A percentile compares a stretch with the other conserved stretches of the same genome.
Conservation (phyloP, 1,284 basidiomycete species). For the Ustilago lituana region DNA sequence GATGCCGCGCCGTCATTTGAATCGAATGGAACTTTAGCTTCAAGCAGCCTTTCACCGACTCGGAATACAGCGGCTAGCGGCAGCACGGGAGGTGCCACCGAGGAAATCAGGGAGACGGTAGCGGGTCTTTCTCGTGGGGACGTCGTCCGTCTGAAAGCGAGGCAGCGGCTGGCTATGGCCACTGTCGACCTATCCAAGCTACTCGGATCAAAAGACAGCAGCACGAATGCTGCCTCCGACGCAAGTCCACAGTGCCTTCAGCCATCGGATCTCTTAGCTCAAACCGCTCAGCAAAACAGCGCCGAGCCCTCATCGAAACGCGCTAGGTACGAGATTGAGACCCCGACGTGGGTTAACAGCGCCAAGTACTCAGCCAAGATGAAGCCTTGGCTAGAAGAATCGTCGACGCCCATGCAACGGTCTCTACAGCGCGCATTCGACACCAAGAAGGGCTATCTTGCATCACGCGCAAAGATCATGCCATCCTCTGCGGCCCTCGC, state of each 20-base stretch:
- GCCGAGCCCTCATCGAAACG: neutral
- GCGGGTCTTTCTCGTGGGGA: constrained; percentile 42
- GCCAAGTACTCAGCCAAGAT: constrained; percentile 34
- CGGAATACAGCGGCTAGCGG: neutral
- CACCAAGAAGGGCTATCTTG: constrained; percentile 16
- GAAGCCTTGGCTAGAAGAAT: constrained; percentile 32
- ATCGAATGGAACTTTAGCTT: no score
- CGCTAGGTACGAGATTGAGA: constrained; percentile 28
- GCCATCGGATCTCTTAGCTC: constrained; percentile 6
- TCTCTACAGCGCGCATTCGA: constrained; percentile 8
- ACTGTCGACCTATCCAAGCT: constrained; percentile 20
- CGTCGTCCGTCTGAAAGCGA: constrained; percentile 30
- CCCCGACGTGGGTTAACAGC: constrained; percentile 27
- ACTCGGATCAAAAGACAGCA: neutral
- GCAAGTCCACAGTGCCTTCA: neutral
- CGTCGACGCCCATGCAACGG: constrained; percentile 18
- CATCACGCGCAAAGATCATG: constrained; percentile 24
- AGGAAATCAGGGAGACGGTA: constrained; percentile 11
- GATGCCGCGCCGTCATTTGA: no score
- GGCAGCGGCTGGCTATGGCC: constrained; percentile 28
- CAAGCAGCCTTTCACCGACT: no score
- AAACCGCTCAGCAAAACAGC: neutral
- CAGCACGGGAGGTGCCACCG: neutral
- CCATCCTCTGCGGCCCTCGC: neutral
- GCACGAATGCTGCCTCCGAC: neutral